Evolutionary conservation across 192 early-diverging fungal species (phyloP).

Genomic region (Coemansia sp.): DNA sequence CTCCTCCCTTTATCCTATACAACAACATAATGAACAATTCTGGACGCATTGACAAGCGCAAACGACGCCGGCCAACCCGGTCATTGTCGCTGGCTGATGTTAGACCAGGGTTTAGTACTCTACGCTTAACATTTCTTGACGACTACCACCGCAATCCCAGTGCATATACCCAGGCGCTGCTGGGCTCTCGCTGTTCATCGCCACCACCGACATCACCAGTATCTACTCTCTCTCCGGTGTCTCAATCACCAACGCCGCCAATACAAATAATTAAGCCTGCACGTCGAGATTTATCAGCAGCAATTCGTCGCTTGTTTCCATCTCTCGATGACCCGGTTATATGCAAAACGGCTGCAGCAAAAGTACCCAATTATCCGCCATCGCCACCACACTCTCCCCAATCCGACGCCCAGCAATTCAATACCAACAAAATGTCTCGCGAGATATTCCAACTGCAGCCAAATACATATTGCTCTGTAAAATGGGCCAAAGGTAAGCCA

Average conservation of each 20-base stretch:
- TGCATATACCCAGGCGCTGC: conserved; percentile 48
- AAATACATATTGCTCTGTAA: conserved; percentile 34
- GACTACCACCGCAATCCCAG: conserved; percentile 52
- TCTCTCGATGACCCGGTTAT: conserved; percentile 20
- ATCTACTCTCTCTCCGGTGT: too few relatives aligned
- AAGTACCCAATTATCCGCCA: conserved; percentile 11
- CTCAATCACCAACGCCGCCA: too few relatives aligned
- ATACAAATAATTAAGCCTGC: too few relatives aligned
- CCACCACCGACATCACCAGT: background rate
- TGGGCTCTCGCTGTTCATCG: conserved; percentile 23
- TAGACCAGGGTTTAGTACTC: conserved; percentile 13
- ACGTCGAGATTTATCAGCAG: conserved; percentile 3
- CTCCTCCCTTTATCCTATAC: background rate
- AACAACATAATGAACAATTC: background rate
- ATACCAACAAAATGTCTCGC: conserved; percentile 28
- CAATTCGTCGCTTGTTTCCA: conserved; percentile 42
- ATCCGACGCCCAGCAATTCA: background rate
- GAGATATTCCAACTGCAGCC: conserved; percentile 35
- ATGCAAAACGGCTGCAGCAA: conserved; percentile 11
- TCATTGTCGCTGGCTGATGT: conserved; percentile 18
- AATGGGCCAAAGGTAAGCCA: conserved; percentile 49
- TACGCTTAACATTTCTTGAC: conserved; percentile 33
- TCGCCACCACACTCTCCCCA: conserved; percentile 2
- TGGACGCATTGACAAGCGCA: conserved; percentile 44
- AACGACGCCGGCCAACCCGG: conserved; percentile 35